phyloP scores from a whole-genome alignment of 2,329 filamentous ascomycete genomes.

The Elsinoe perseae region DNA sequence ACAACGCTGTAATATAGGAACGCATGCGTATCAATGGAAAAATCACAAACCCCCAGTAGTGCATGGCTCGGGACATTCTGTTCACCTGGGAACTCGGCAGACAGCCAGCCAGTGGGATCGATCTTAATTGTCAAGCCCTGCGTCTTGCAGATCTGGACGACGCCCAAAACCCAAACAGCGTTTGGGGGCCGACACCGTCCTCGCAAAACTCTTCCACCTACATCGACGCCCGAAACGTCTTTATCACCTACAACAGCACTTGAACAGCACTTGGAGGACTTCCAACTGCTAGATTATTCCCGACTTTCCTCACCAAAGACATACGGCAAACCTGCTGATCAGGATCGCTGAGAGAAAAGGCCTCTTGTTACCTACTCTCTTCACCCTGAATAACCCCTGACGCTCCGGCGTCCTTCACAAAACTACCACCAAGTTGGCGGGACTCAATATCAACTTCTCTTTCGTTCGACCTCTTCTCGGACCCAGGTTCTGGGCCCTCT shows the following conservation, averaged over 20 bases:
- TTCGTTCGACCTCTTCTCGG: conserved; percentile 83
- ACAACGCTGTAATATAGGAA: too few species aligned
- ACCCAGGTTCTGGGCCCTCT: conserved; percentile 88
- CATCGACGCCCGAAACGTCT: conserved; percentile 3
- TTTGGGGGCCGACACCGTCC: not conserved
- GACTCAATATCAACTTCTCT: conserved; percentile 63
- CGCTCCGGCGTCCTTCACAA: conserved; percentile 29
- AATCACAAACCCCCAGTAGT: too few species aligned
- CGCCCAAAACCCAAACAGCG: conserved; percentile 12
- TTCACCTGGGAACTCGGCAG: not conserved
- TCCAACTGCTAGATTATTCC: not conserved
- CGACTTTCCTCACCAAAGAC: not conserved
- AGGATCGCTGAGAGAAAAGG: not conserved
- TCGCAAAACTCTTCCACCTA: not conserved
- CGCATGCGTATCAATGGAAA: too few species aligned
- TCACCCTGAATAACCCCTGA: not conserved
- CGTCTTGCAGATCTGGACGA: not conserved
- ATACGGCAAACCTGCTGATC: not conserved
- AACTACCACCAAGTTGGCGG: conserved; percentile 87
- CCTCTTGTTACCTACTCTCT: not conserved
- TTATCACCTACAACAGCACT: not conserved
- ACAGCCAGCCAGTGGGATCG: not conserved
- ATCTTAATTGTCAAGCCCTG: conserved; percentile 3
- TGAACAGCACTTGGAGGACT: not conserved
- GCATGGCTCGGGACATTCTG: too few species aligned